Conservation (phyloP, 441 rosid species). For the Adansonia madagascariensis region DNA sequence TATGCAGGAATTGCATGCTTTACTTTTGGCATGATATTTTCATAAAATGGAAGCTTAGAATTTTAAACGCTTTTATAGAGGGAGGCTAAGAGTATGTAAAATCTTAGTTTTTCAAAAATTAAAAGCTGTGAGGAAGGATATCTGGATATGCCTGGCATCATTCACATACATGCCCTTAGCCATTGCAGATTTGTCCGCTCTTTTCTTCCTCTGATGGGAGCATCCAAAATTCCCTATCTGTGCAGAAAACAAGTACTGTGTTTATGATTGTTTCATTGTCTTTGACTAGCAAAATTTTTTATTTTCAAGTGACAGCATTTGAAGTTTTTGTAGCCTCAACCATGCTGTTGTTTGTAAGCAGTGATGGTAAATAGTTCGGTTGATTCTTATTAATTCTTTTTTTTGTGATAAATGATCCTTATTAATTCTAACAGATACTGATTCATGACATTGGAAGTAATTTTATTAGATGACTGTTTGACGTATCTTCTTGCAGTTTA, state of each 20-base stretch:
- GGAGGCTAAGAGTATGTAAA: background rate
- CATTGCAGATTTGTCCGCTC: slow-evolving; percentile 6
- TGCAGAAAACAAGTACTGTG: background rate
- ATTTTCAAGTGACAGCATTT: background rate
- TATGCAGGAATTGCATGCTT: slow-evolving; percentile 2
- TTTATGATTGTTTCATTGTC: slow-evolving; percentile 13
- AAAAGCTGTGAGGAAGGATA: slow-evolving; percentile 7
- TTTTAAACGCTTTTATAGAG: slow-evolving; percentile 16
- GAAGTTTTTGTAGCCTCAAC: slow-evolving; percentile 10
- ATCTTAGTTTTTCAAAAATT: background rate
- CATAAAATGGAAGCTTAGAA: background rate
- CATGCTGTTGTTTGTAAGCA: background rate
- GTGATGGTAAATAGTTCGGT: background rate
- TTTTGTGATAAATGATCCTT: background rate
- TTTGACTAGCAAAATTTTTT: background rate
- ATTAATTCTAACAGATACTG: background rate
- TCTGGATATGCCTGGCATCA: background rate
- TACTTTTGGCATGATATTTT: slow-evolving; percentile 13
- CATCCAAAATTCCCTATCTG: background rate
- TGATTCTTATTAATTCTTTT: slow-evolving; percentile 1
- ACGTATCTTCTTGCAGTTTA: slow-evolving; percentile 54
- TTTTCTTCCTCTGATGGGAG: background rate
- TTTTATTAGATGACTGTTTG: background rate
- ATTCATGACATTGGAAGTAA: background rate
- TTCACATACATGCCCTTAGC: background rate